phyloP scores from a whole-genome alignment of 2,329 filamentous ascomycete species.

The Colletotrichum sp. region DNA sequence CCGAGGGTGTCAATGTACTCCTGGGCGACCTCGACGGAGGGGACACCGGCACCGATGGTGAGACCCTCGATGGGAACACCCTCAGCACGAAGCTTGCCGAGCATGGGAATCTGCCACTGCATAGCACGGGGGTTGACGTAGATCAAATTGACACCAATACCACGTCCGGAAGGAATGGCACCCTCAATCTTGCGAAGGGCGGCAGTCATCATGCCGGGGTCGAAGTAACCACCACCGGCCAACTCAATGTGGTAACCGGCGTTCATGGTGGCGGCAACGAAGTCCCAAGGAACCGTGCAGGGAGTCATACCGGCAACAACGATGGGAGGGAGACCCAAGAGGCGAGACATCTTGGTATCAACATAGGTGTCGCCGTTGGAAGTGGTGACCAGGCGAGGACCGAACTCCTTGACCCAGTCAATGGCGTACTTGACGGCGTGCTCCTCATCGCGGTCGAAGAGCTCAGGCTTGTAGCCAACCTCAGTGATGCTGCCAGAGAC shows the following conservation, averaged over 20 bases:
- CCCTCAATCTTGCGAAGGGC: constrained; percentile 86
- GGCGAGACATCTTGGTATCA: constrained; percentile 93
- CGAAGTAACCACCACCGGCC: constrained; percentile 88
- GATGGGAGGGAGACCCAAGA: constrained; percentile 83
- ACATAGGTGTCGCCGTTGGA: constrained; percentile 89
- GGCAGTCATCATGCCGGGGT: constrained; percentile 79
- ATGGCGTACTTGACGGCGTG: constrained; percentile 93
- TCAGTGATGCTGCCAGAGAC: constrained; percentile 89
- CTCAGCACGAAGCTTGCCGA: constrained; percentile 79
- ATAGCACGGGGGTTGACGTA: constrained; percentile 90
- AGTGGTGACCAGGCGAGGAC: constrained; percentile 89
- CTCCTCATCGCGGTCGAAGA: constrained; percentile 96
- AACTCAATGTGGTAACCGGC: constrained; percentile 94
- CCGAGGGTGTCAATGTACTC: constrained; percentile 94
- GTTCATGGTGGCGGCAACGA: constrained; percentile 91
- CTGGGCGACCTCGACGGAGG: constrained; percentile 89
- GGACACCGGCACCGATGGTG: constrained; percentile 91
- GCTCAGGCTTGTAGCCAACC: constrained; percentile 96
- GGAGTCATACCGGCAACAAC: constrained; percentile 97
- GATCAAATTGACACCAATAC: constrained; percentile 89
- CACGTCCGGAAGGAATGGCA: constrained; percentile 81
- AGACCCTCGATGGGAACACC: constrained; percentile 91
- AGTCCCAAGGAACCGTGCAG: constrained; percentile 87
- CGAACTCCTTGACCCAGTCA: constrained; percentile 97
- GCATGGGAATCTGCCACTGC: constrained; percentile 89